Evolutionary conservation across 495 filamentous ascomycete genomes (phyloP).

Genomic region (Daldinia loculata): DNA sequence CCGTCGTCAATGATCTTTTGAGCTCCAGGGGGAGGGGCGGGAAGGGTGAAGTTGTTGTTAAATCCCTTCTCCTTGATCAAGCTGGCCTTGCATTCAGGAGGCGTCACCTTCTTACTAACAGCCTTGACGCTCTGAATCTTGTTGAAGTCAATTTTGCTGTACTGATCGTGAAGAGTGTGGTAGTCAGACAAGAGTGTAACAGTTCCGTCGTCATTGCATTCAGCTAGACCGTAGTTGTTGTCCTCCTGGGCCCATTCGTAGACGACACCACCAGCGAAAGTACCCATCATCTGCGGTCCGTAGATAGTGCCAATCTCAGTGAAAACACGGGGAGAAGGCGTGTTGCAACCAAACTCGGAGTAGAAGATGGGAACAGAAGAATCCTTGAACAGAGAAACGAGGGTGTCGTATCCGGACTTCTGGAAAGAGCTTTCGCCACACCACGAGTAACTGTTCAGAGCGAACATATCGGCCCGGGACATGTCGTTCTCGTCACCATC

Average conservation of each 20-base stretch:
- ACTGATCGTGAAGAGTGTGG: slow-evolving; percentile 76
- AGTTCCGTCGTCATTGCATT: slow-evolving; percentile 69
- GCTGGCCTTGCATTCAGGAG: slow-evolving; percentile 66
- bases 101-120: slow-evolving; percentile 57
- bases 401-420: slow-evolving; percentile 73
- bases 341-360: slow-evolving; percentile 96
- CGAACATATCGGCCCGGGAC: slow-evolving; percentile 85
- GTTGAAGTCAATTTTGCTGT: slow-evolving; percentile 74
- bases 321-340: slow-evolving; percentile 78
- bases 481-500: slow-evolving; percentile 67
- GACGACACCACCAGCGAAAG: slow-evolving; percentile 86
- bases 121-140: slow-evolving; percentile 64
- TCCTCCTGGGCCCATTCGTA: slow-evolving; percentile 85
- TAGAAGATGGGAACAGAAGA: slow-evolving; percentile 90
- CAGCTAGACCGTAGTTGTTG: slow-evolving; percentile 79
- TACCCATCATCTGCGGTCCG: slow-evolving; percentile 75
- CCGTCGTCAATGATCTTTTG: slow-evolving; percentile 64
- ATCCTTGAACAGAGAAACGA: slow-evolving; percentile 74
- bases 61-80: slow-evolving; percentile 72
- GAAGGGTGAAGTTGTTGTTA: slow-evolving; percentile 79
- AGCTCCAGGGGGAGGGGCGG: slow-evolving; percentile 57
- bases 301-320: slow-evolving; percentile 85
- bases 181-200: slow-evolving; percentile 75
- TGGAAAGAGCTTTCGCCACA: slow-evolving; percentile 80
- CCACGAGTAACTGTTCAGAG: slow-evolving; percentile 96